A percentile compares a stretch with the other conserved stretches of the same genome.
Conservation (phyloP, 2,329 filamentous ascomycete genomes). For the Albifimbria verrucaria region DNA sequence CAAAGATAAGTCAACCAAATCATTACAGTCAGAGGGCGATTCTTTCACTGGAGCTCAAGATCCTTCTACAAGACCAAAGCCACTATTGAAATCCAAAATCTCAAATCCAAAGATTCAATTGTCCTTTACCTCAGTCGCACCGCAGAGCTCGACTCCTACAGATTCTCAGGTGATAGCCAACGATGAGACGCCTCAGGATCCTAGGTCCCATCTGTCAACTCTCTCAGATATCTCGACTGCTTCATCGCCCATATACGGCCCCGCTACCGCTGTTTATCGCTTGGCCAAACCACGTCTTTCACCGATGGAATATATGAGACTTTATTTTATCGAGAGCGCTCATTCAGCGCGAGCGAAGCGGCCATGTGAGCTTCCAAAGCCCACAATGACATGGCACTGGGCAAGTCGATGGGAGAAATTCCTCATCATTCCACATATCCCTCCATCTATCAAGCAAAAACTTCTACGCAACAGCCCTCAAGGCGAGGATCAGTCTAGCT, state of each 20-base stretch:
- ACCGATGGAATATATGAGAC: constrained; percentile 36
- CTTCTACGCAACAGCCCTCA: background rate
- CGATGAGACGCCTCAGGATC: too few species aligned
- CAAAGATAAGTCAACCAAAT: constrained; percentile 4
- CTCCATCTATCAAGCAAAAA: constrained; percentile 20
- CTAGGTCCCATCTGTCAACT: background rate
- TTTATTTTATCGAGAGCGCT: constrained; percentile 31
- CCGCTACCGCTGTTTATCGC: background rate
- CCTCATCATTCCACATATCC: constrained; percentile 31
- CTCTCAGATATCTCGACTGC: background rate
- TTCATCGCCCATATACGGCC: background rate
- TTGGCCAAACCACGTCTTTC: constrained; percentile 29
- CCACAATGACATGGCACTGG: constrained; percentile 30
- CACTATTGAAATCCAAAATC: constrained; percentile 18
- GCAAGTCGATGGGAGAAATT: constrained; percentile 32
- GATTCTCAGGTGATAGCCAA: too few species aligned
- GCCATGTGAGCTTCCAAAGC: constrained; percentile 24
- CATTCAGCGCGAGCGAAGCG: constrained; percentile 20
- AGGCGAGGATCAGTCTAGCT: too few species aligned
- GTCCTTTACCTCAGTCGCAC: constrained; percentile 4
- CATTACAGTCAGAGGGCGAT: background rate
- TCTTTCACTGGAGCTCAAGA: constrained; percentile 4
- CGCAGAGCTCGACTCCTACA: too few species aligned
- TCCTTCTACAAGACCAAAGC: constrained; percentile 9
- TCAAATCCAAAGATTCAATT: constrained; percentile 14